These are phyloP conservation scores for Didymella sp. DNA, from an alignment of 2,329 filamentous ascomycete genomes.

Conservation along the genomic window DNA sequence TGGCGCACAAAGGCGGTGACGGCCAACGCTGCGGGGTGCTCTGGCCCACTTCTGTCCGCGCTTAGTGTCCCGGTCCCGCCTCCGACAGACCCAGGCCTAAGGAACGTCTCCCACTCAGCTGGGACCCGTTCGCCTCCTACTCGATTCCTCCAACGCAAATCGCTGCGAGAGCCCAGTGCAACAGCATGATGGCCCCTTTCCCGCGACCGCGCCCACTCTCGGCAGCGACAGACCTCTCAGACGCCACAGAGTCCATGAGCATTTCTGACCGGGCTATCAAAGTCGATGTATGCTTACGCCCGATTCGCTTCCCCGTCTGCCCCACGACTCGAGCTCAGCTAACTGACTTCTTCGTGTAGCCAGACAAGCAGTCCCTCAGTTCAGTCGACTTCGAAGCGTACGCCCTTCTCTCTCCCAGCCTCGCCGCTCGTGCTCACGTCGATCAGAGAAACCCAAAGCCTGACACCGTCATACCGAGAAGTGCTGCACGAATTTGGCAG, in stretches of 20 bases:
- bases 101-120: conserved; percentile 20
- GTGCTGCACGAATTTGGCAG: conserved; percentile 51
- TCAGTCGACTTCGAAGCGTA: conserved; percentile 44
- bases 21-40: conserved; percentile 11
- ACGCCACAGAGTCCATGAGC: conserved; percentile 1
- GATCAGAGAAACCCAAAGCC: conserved; percentile 47
- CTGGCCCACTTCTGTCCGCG: conserved; percentile 8
- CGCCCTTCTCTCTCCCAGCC: conserved; percentile 11
- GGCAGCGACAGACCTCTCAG: conserved; percentile 11
- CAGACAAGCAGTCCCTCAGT: conserved; percentile 42
- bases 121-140: conserved; percentile 13
- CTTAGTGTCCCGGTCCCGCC: conserved; percentile 15
- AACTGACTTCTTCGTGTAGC: conserved; percentile 31
- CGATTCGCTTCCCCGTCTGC: conserved; percentile 13
- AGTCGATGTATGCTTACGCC: conserved; percentile 15
- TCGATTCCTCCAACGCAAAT: conserved; percentile 10
- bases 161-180: conserved; percentile 5
- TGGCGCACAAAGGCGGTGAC: conserved; percentile 14
- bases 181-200: conserved; percentile 4
- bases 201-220: conserved; percentile 13
- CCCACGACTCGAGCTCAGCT: conserved; percentile 24
- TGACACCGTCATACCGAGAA: conserved; percentile 50
- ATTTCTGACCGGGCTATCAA: conserved; percentile 4
- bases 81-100: conserved; percentile 18
- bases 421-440: conserved; percentile 25